Evolutionary conservation across 192 early-diverging fungal genomes (phyloP).

Genomic region (Allomyces macrogynus): DNA sequence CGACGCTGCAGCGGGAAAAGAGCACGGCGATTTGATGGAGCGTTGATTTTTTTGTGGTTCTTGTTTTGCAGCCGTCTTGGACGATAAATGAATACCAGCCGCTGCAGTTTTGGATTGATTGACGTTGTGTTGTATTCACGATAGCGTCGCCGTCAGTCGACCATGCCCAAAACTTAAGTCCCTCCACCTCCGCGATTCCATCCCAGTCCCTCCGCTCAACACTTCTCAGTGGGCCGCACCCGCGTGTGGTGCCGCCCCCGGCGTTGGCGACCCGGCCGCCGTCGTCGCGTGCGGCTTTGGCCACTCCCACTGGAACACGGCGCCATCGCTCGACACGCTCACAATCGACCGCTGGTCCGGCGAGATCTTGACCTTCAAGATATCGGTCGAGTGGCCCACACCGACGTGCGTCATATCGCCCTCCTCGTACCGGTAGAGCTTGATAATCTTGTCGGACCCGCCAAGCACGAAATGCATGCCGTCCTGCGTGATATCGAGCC

Average conservation of each 20-base stretch:
- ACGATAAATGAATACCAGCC: no score
- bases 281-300: neutral
- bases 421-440: slow-evolving; percentile 39
- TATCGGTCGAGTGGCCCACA: slow-evolving; percentile 36
- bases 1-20: neutral
- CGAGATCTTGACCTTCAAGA: slow-evolving; percentile 32
- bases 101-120: no score
- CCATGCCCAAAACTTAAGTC: no score
- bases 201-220: no score
- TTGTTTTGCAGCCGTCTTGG: neutral
- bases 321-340: slow-evolving; percentile 27
- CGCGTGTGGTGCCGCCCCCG: no score
- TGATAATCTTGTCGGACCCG: slow-evolving; percentile 36
- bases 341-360: slow-evolving; percentile 25
- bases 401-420: slow-evolving; percentile 28
- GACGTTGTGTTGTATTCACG: no score
- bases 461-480: slow-evolving; percentile 34
- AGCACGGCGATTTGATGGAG: neutral
- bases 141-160: no score
- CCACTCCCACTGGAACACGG: slow-evolving; percentile 24
- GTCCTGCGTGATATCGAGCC: slow-evolving; percentile 27
- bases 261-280: no score
- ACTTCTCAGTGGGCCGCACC: no score
- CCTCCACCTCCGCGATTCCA: no score
- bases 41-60: neutral